These are phyloP conservation scores for Zea mays DNA, from an alignment of 176 grass and related monocot species.

Conservation along the genomic window DNA sequence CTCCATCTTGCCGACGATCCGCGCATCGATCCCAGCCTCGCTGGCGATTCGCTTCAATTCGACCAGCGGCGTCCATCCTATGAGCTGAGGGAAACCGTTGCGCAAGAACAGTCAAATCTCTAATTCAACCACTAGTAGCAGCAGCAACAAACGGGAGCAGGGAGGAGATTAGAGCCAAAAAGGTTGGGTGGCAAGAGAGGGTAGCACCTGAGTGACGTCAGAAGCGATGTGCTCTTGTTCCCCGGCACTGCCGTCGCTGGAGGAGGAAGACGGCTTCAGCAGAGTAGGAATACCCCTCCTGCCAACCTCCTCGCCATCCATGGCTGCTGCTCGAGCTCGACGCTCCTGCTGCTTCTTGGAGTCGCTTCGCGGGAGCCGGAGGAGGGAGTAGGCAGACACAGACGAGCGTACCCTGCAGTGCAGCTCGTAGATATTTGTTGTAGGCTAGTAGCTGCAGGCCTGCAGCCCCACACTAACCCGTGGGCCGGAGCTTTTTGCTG, in stretches of 20 bases:
- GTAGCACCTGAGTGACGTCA: constrained; percentile 51
- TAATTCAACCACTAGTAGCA: not conserved
- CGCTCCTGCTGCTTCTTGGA: not conserved
- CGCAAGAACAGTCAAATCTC: constrained; percentile 5
- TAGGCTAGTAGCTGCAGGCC: not conserved
- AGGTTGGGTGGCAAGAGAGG: not conserved
- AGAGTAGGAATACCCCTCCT: constrained; percentile 65
- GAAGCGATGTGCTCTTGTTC: constrained; percentile 60
- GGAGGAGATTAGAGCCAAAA: not conserved
- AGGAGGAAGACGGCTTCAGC: constrained; percentile 20
- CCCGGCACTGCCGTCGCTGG: not conserved
- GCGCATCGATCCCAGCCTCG: constrained; percentile 54
- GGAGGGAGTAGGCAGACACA: not conserved
- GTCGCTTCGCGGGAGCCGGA: not conserved
- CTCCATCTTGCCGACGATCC: constrained; percentile 72
- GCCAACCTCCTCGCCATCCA: constrained; percentile 30
- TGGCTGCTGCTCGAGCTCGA: not conserved
- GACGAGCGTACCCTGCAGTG: not conserved
- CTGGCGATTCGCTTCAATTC: constrained; percentile 61
- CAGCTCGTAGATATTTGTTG: not conserved
- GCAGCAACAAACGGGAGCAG: not conserved
- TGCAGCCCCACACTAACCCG: not conserved
- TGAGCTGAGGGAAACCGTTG: constrained; percentile 52
- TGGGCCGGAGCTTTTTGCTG: no score
- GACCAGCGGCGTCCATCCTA: constrained; percentile 79